A percentile compares a stretch with the other conserved stretches of the same genome.
phyloP scores from a whole-genome alignment of 495 filamentous ascomycete species.

The Aspergillus taichungensis region DNA sequence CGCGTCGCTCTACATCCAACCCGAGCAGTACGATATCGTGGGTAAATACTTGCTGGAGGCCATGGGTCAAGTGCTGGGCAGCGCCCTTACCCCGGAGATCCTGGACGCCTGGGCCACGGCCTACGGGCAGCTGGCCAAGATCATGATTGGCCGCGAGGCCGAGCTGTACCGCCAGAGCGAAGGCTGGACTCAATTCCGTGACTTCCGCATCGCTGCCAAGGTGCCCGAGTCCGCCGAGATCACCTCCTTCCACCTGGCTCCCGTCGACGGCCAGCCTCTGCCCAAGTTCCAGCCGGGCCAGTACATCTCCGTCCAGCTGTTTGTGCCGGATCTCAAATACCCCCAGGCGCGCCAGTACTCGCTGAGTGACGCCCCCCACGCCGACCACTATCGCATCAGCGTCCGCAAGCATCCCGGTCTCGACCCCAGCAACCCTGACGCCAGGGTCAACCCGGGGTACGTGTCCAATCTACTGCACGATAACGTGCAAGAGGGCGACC shows the following conservation, averaged over 20 bases:
- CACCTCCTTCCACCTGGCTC: conserved; percentile 62
- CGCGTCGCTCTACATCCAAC: conserved; percentile 58
- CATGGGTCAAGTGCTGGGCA: conserved; percentile 58
- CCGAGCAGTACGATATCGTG: conserved; percentile 61
- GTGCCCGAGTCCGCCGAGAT: conserved; percentile 55
- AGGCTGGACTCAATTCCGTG: conserved; percentile 55
- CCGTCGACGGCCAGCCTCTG: conserved; percentile 51
- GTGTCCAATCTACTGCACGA: conserved; percentile 66
- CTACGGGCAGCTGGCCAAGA: conserved; percentile 62
- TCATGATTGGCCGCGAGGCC: conserved; percentile 57
- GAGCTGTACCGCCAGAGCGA: conserved; percentile 48
- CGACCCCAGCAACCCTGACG: conserved; percentile 29
- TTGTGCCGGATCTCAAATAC: conserved; percentile 48
- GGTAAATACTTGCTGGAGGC: conserved; percentile 58
- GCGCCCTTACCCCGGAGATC: conserved; percentile 57
- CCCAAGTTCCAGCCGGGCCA: conserved; percentile 59
- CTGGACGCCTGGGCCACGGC: conserved; percentile 61
- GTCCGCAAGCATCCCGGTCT: conserved; percentile 58
- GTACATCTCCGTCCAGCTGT: conserved; percentile 54
- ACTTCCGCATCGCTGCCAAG: conserved; percentile 57
- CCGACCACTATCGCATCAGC: conserved; percentile 58
- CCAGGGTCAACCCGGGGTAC: conserved; percentile 46
- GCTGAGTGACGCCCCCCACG: conserved; percentile 51
- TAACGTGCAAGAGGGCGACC: conserved; percentile 47
- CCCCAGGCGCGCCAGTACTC: conserved; percentile 65